Evolutionary conservation across 2,329 filamentous ascomycete species (phyloP).

Genomic region (Diaporthe nobilis): DNA sequence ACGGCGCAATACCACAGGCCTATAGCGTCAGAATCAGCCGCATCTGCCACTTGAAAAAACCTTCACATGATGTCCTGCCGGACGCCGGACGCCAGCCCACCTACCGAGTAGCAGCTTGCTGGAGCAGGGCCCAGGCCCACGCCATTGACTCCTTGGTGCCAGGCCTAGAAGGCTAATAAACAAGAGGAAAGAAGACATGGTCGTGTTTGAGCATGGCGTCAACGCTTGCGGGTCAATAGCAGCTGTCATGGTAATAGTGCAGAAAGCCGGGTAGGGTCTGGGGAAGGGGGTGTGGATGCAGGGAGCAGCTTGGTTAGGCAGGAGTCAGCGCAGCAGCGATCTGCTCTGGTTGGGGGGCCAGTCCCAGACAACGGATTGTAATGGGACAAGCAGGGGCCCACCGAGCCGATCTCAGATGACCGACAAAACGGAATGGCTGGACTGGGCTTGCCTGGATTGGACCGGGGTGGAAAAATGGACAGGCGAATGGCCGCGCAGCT

Average conservation of each 20-base stretch:
- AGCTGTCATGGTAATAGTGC: neutral
- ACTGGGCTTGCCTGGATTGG: slow-evolving; percentile 20
- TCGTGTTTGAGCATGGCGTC: slow-evolving; percentile 23
- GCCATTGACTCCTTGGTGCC: slow-evolving; percentile 1
- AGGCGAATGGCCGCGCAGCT: slow-evolving; percentile 38
- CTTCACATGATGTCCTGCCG: slow-evolving; percentile 34
- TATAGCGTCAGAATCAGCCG: slow-evolving; percentile 35
- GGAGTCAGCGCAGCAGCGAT: slow-evolving; percentile 25
- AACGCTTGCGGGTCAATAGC: slow-evolving; percentile 12
- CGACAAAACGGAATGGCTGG: slow-evolving; percentile 32
- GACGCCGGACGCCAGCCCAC: slow-evolving; percentile 10
- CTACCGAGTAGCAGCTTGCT: slow-evolving; percentile 1
- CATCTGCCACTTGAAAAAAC: slow-evolving; percentile 31
- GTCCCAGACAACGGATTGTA: slow-evolving; percentile 34
- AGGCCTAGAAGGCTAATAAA: neutral
- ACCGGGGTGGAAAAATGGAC: neutral
- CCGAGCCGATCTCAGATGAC: slow-evolving; percentile 31
- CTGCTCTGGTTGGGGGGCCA: slow-evolving; percentile 19
- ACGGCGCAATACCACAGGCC: slow-evolving; percentile 20
- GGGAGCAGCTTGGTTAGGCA: slow-evolving; percentile 17
- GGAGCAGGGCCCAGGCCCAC: slow-evolving; percentile 2
- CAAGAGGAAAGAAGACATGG: slow-evolving; percentile 12
- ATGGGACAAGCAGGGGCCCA: slow-evolving; percentile 32
- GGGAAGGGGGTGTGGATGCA: slow-evolving; percentile 27
- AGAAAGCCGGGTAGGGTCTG: neutral